phyloP scores from a whole-genome alignment of 2,329 filamentous ascomycete species.

The Trichoderma pleuroti region DNA sequence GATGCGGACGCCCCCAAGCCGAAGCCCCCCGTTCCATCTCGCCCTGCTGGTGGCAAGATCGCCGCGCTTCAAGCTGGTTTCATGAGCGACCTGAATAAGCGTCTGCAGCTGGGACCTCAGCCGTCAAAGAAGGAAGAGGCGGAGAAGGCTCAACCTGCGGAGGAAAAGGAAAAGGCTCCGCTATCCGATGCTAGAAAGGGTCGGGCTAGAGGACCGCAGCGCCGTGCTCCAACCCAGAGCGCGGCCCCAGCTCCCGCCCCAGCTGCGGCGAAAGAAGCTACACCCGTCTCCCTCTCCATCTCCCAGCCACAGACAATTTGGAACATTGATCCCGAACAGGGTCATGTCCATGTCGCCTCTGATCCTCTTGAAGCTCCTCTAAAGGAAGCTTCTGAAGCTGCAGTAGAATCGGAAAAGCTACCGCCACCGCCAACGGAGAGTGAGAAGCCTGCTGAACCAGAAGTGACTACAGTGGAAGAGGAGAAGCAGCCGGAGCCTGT shows the following conservation, averaged over 20 bases:
- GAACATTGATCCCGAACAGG: slow-evolving; percentile 51
- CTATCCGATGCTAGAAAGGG: slow-evolving; percentile 86
- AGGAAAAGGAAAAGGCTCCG: slow-evolving; percentile 69
- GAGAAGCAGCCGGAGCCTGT: not conserved
- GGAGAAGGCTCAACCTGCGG: slow-evolving; percentile 51
- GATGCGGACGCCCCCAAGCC: slow-evolving; percentile 54
- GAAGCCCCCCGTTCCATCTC: slow-evolving; percentile 77
- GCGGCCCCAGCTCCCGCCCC: slow-evolving; percentile 36
- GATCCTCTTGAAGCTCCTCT: slow-evolving; percentile 15
- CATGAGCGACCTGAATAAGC: slow-evolving; percentile 87
- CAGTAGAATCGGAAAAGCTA: not conserved
- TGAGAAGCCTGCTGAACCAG: slow-evolving; percentile 10
- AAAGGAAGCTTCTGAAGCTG: slow-evolving; percentile 4
- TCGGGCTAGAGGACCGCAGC: slow-evolving; percentile 80
- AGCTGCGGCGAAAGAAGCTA: slow-evolving; percentile 21
- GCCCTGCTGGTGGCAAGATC: slow-evolving; percentile 80
- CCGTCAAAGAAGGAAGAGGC: slow-evolving; percentile 71
- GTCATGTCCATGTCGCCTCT: slow-evolving; percentile 35
- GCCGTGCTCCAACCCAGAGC: slow-evolving; percentile 61
- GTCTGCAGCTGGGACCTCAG: slow-evolving; percentile 81
- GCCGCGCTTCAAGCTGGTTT: slow-evolving; percentile 88
- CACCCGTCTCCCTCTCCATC: slow-evolving; percentile 29
- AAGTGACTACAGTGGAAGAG: not conserved
- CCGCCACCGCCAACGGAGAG: not conserved
- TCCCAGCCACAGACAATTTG: slow-evolving; percentile 48